Evolutionary conservation across 805 yeast genomes (phyloP).

Genomic region (Suhomyces sp.): DNA sequence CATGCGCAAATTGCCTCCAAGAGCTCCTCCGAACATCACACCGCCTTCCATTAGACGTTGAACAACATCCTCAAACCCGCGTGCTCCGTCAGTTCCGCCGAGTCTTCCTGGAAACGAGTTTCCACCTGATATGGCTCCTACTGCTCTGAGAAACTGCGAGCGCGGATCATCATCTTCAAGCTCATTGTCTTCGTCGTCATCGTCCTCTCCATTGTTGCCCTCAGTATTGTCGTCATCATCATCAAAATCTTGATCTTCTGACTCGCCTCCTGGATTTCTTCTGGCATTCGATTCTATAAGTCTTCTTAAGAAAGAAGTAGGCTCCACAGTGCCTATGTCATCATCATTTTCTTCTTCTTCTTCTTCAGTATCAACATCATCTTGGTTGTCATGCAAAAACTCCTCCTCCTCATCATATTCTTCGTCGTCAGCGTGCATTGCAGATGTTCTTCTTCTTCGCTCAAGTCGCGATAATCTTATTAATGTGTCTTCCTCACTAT

Average conservation of each 20-base stretch:
- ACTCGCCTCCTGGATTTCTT: not conserved
- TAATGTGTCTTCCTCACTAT: slow-evolving; percentile 25
- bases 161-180: slow-evolving; percentile 17
- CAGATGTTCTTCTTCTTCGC: slow-evolving; percentile 21
- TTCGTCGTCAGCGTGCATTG: slow-evolving; percentile 6
- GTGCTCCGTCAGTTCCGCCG: slow-evolving; percentile 2
- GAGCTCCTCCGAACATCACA: slow-evolving; percentile 14
- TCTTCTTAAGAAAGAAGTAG: slow-evolving; percentile 5
- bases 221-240: slow-evolving; percentile 9
- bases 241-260: not conserved
- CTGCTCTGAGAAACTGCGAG: slow-evolving; percentile 25
- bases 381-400: slow-evolving; percentile 13
- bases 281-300: slow-evolving; percentile 5
- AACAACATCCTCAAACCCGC: slow-evolving; percentile 30
- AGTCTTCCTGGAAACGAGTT: not conserved
- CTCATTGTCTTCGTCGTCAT: slow-evolving; percentile 14
- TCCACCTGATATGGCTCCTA: slow-evolving; percentile 19
- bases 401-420: slow-evolving; percentile 14
- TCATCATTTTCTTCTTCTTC: slow-evolving; percentile 10
- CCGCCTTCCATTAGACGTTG: slow-evolving; percentile 31
- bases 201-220: slow-evolving; percentile 11
- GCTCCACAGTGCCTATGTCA: slow-evolving; percentile 8
- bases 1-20: slow-evolving; percentile 3
- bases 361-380: slow-evolving; percentile 4
- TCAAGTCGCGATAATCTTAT: slow-evolving; percentile 40